A percentile compares a stretch with the other conserved stretches of the same genome.
These are phyloP conservation scores for Mucor saturninus DNA, from an alignment of 371 early-diverging fungal species.

Conservation along the genomic window DNA sequence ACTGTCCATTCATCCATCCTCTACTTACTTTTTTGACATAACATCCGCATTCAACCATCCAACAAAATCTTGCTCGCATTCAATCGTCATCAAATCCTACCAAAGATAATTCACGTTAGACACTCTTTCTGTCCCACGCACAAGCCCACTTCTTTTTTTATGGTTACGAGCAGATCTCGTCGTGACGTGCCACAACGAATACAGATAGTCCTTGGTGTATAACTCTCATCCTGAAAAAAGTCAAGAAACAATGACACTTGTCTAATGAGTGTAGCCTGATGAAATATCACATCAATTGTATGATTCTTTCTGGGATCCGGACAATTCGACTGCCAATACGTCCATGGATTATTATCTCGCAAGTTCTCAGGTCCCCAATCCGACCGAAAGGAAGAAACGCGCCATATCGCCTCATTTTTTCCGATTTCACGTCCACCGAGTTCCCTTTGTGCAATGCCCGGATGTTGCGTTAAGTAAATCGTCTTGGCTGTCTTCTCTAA, in stretches of 20 bases:
- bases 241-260: slow-evolving; percentile 81
- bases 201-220: slow-evolving; percentile 82
- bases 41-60: slow-evolving; percentile 78
- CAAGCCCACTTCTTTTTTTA: background rate
- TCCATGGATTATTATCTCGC: slow-evolving; percentile 69
- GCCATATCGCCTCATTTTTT: slow-evolving; percentile 62
- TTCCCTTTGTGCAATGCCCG: slow-evolving; percentile 28
- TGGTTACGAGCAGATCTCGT: slow-evolving; percentile 52
- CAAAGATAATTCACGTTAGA: too few species aligned
- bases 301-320: slow-evolving; percentile 48
- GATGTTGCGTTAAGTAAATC: slow-evolving; percentile 40
- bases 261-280: slow-evolving; percentile 43
- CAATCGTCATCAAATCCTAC: slow-evolving; percentile 57
- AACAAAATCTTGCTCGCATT: slow-evolving; percentile 63
- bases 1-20: too few species aligned
- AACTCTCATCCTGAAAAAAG: slow-evolving; percentile 87
- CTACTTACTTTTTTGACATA: slow-evolving; percentile 9
- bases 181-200: slow-evolving; percentile 78
- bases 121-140: background rate
- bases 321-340: slow-evolving; percentile 85
- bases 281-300: slow-evolving; percentile 42
- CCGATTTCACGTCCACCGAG: slow-evolving; percentile 64
- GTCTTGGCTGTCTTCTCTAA: slow-evolving; percentile 29
- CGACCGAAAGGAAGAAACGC: slow-evolving; percentile 73
- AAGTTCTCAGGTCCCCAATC: slow-evolving; percentile 72